Evolutionary conservation across 176 grass and related monocot genomes (phyloP), one percentile per base, ranked within the genome.

Genomic region (Zoysia japonica): DNA sequence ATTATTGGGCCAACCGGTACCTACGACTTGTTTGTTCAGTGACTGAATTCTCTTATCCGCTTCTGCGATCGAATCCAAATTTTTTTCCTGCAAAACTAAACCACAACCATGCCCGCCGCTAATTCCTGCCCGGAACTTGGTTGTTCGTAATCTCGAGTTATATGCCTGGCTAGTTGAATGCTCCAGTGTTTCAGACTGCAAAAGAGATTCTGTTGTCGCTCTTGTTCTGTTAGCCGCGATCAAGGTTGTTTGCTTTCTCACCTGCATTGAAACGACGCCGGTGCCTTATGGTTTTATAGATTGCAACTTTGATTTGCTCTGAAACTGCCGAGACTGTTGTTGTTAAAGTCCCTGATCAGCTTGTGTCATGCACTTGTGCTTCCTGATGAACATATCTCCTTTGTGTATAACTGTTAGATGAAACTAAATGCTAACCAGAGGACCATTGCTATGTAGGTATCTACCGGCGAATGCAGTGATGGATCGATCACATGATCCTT

Each of bases 401-500:
- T 3, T 35, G 16, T 0, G 16, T 42, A 47, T 9, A 47, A 35
- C 54, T n/a, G 47, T 28, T 28, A 28, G 28, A 28, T 28, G 28
- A 5, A 50, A 45, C 70, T 51, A 37, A 40, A 45, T 61, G 60
- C 68, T 80, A 50, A 65, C 52, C 17, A 35, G 44, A 70, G 5
- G 54, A 40, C n/a, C 19, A 4, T 71, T 59, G 20, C 35, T 61
- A 47, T 72, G 41, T 17, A 87, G 85, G 85, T 67, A 69, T 9
- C 63, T n/a, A 59, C 69, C 45, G 8, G 13, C 50, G 9, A 63
- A 66, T 85, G 69, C 78, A 55, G 8, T 67, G 47, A 93, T 93
- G 91, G 85, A 87, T 36, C 83, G 48, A 16, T 61, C 68, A 4
- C 70, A 14, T 12, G 81, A 84, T 11, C 77, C 75, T 28, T 50